Evolutionary conservation across 2,329 filamentous ascomycete species (phyloP).

Genomic region (Blumeria hordei): DNA sequence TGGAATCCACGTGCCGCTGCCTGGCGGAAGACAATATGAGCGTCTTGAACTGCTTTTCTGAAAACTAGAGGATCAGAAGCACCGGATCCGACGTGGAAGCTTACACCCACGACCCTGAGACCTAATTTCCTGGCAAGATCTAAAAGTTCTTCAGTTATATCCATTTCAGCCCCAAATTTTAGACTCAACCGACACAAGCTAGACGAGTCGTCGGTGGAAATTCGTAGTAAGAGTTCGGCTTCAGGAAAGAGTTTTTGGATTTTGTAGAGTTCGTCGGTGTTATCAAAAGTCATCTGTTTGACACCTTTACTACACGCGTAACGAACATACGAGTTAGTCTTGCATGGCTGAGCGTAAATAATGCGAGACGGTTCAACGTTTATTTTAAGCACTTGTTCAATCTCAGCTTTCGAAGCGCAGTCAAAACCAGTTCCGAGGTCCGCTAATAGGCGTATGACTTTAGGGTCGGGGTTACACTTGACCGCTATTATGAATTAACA

Average conservation of each 20-base stretch:
- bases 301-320: constrained; percentile 68
- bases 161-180: constrained; percentile 87
- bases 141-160: constrained; percentile 54
- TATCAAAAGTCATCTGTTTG: constrained; percentile 98
- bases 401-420: constrained; percentile 93
- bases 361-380: constrained; percentile 74
- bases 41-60: constrained; percentile 73
- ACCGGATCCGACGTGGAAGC: constrained; percentile 93
- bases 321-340: constrained; percentile 93
- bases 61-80: constrained; percentile 86
- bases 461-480: constrained; percentile 92
- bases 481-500: constrained; percentile 35
- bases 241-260: constrained; percentile 76
- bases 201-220: constrained; percentile 86
- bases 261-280: constrained; percentile 93
- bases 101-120: constrained; percentile 83
- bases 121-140: constrained; percentile 56
- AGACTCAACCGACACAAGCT: constrained; percentile 86
- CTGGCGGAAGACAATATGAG: constrained; percentile 70
- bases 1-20: constrained; percentile 52
- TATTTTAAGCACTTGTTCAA: constrained; percentile 68
- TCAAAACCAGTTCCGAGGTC: constrained; percentile 87
- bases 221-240: constrained; percentile 81
- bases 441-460: constrained; percentile 69
- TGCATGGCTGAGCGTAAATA: constrained; percentile 98